These are phyloP conservation scores for Phytophthora sansomeana DNA, from an alignment of 352 stramenopile species.

Conservation along the genomic window DNA sequence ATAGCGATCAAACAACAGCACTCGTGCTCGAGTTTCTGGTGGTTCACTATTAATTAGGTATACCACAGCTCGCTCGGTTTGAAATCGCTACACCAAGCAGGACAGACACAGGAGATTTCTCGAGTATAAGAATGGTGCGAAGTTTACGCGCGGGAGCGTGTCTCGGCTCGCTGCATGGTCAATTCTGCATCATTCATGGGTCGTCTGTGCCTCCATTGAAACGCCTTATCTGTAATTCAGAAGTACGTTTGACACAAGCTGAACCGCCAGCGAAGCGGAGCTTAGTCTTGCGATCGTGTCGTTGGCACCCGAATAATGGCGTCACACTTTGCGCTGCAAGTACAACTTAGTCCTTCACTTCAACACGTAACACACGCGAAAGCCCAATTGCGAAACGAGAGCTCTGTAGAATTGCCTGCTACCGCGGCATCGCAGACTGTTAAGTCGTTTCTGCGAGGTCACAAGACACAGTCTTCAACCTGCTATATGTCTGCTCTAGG, in stretches of 20 bases:
- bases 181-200: neutral
- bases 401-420: too few species aligned
- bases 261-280: neutral
- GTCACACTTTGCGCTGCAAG: too few species aligned
- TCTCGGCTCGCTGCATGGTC: neutral
- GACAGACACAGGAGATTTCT: too few species aligned
- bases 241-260: too few species aligned
- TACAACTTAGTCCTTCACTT: slow-evolving; percentile 7
- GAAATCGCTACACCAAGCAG: too few species aligned
- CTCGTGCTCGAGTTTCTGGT: too few species aligned
- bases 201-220: neutral
- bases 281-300: neutral
- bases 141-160: neutral
- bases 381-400: too few species aligned
- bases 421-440: slow-evolving; percentile 6
- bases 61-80: too few species aligned
- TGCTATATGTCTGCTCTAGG: neutral
- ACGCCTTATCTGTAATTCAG: neutral
- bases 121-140: neutral
- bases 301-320: slow-evolving; percentile 3
- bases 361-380: slow-evolving; percentile 18
- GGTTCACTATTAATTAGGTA: too few species aligned
- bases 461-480: slow-evolving; percentile 3
- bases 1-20: too few species aligned
- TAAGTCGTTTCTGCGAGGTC: too few species aligned